Base-by-base conservation (phyloP, 495 filamentous ascomycete genomes). In the Penicillium dipodomyicola region DNA sequence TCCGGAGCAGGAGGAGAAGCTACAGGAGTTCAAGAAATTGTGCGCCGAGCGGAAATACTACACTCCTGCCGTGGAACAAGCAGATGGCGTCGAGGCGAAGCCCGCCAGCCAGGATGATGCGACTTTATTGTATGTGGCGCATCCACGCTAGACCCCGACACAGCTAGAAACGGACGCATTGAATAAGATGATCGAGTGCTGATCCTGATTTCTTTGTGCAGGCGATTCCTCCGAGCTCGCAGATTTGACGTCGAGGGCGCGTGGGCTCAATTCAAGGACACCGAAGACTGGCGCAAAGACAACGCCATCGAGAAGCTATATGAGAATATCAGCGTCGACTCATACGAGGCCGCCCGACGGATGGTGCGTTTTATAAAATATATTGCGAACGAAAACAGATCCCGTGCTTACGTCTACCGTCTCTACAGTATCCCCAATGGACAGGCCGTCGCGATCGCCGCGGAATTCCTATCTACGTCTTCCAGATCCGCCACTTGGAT, bases 381-480 rank as follows among this genome's bases (percentile, higher is more conserved):
- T 20, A 15, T 22, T 42, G 23, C 33, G 35, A 32, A 43, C 9
- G 33, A 44, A 30, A 20, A 10, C 19, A 9, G 1, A 10, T 3
- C 43, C 22, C 4, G 2, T 37, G 29, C 47, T 59, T 47, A 62
- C 47, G 7, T 51, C 46, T 20, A 5, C 8, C 17, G 1, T 19
- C 20, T 15, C 4, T 54, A 54, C 52, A 94, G 87, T 96, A 96
- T 68, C 91, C 92, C 15, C 91, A 94, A 83, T 96, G 91, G 86
- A 93, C 90, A 27, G 92, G 92, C 17, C 84, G 89, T 60, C 81
- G 91, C 55, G 91, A 96, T 72, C 87, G 84, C 65, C 87, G 90
- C 62, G 92, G 92, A 55, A 93, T 95, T 62, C 92, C 92, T 2
- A 77, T 96, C 59, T 96, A 92, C 69, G 83, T 96, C 46, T 96